Percentiles rank a stretch among this genome's conserved stretches.
These are phyloP conservation scores for Xanthoparmelia taractica DNA, from an alignment of 495 filamentous ascomycete genomes.

Conservation along the genomic window DNA sequence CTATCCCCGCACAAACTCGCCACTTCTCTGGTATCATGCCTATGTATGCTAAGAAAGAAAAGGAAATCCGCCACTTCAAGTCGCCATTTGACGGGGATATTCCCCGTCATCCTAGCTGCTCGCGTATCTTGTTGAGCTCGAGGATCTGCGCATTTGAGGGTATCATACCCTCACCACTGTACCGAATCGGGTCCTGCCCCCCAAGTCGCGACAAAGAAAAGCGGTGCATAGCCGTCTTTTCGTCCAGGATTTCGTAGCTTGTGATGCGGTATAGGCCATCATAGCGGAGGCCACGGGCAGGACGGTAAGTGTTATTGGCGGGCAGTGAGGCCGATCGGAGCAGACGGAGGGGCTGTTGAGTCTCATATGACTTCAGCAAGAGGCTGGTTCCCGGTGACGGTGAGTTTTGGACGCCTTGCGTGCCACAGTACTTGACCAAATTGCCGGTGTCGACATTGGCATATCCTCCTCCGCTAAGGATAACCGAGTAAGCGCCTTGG, in stretches of 20 bases:
- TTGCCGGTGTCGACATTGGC: slow-evolving; percentile 42
- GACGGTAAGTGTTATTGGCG: slow-evolving; percentile 36
- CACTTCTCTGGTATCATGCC: neutral
- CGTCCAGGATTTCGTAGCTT: slow-evolving; percentile 30
- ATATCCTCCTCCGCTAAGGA: slow-evolving; percentile 37
- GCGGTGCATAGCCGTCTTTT: slow-evolving; percentile 30
- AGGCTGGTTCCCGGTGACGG: slow-evolving; percentile 30
- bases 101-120: neutral
- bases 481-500: slow-evolving; percentile 36
- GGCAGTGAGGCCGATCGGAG: slow-evolving; percentile 37
- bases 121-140: neutral
- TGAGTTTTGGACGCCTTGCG: slow-evolving; percentile 29
- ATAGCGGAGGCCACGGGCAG: slow-evolving; percentile 44
- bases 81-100: neutral
- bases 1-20: neutral
- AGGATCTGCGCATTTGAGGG: slow-evolving; percentile 15
- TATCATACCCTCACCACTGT: slow-evolving; percentile 7
- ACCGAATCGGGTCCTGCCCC: slow-evolving; percentile 40
- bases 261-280: slow-evolving; percentile 50
- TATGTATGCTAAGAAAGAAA: neutral
- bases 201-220: slow-evolving; percentile 35
- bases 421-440: slow-evolving; percentile 46
- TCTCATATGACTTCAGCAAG: slow-evolving; percentile 32
- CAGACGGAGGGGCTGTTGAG: slow-evolving; percentile 38
- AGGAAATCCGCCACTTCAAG: neutral